These are phyloP conservation scores for Pontederia crassipes DNA, from an alignment of 176 grass and related monocot genomes.

Conservation along the genomic window DNA sequence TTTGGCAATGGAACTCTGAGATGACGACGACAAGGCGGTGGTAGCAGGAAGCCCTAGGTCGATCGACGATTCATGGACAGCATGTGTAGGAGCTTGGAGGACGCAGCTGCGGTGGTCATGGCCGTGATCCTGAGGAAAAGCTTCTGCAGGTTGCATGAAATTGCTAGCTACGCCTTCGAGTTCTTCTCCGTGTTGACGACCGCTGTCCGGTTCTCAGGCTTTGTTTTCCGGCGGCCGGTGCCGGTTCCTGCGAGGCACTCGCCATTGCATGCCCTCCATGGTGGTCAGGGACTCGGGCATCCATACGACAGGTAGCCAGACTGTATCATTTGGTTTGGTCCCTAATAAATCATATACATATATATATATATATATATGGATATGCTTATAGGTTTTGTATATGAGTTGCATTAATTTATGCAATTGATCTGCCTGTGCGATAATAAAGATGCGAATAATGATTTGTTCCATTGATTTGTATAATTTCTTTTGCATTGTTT, in stretches of 20 bases:
- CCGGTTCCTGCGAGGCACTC: constrained; percentile 6
- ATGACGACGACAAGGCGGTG: not conserved
- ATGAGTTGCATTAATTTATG: too few species aligned
- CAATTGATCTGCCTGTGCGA: too few species aligned
- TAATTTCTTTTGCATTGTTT: too few species aligned
- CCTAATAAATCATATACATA: too few species aligned
- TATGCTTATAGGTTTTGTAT: too few species aligned
- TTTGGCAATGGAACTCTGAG: not conserved
- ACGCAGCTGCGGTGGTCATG: constrained; percentile 28
- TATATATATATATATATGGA: too few species aligned
- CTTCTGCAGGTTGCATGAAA: constrained; percentile 45
- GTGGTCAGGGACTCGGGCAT: constrained; percentile 18
- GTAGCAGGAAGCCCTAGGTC: too few species aligned
- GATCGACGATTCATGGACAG: too few species aligned
- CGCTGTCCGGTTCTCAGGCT: constrained; percentile 34
- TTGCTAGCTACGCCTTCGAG: constrained; percentile 22
- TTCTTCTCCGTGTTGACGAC: constrained; percentile 29
- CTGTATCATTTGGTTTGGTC: too few species aligned
- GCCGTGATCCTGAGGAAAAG: constrained; percentile 46
- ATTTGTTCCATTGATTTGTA: too few species aligned
- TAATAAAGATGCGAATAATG: too few species aligned
- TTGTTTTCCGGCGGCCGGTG: constrained; percentile 3
- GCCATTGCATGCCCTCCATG: constrained; percentile 23
- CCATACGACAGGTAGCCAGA: constrained; percentile 19
- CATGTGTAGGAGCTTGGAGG: constrained; percentile 19